Evolutionary conservation across 495 filamentous ascomycete species (phyloP), one percentile per base, ranked within the genome.

Genomic region (Thozetella sp.): DNA sequence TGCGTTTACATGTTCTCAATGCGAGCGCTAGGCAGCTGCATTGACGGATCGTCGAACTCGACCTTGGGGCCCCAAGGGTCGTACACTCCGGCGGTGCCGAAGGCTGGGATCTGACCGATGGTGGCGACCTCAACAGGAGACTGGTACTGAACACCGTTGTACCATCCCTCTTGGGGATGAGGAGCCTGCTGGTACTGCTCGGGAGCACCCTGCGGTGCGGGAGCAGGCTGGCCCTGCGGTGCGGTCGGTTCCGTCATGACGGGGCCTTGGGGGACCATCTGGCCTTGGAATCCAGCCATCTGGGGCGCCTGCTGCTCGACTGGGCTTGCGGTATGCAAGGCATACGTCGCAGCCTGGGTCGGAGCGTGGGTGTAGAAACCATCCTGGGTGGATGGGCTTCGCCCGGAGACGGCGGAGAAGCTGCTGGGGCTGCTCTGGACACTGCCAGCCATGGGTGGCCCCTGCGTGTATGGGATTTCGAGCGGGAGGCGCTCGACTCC

Each of bases 401-500:
- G 68, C 26, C 69, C 74, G 4, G 74, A 70, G 15, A 72, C 76
- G 15, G 73, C 69, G 4, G 82, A 83, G 67, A 79, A 84, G 59
- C 72, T 77, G 56, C 72, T 75, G 9, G 84, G 82, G 63, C 81
- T 84, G 61, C 65, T 78, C 51, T 81, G 78, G 22, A 79, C 66
- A 40, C 78, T 68, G 23, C 62, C 64, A 6, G 72, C 59, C 55
- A 76, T 69, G 30, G 65, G 70, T 22, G 67, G 58, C 30, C 69
- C 67, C 2, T 67, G 64, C 9, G 70, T 68, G 51, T 76, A 80
- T n/a, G 78, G 62, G 22, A 76, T 77, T 54, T 83, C 78, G 40
- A 79, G 73, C 2, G 70, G 46, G 25, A 69, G 67, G 26, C 71
- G 64, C 54, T 83, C 74, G 54, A 73, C 65, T 62, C 70, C 67